Evolutionary conservation across 129 eudicot genomes (phyloP), one percentile per base, ranked within the genome.

Genomic region (Artemisia argyi): DNA sequence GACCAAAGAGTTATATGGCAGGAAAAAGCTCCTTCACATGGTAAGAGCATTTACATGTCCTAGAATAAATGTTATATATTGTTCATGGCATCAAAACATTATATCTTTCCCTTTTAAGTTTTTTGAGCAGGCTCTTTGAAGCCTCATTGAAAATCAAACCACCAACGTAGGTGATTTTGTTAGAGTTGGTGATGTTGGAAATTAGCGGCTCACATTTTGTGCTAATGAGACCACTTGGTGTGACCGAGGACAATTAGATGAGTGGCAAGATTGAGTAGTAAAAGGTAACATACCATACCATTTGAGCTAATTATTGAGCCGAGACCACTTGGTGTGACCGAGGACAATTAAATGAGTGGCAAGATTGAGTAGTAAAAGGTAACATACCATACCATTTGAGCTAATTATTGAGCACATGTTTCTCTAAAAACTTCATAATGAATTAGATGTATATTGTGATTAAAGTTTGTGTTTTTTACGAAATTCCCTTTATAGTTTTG

Each of bases 11-110:
- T 66, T 93, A 60, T 81, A 90, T 76, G 89, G 89, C 65, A 79
- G 86, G 83, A 88, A 66, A 71, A 81, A 82, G 48, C 91, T 90
- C 52, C n/a, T n/a, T 87, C 92, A 0, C 97, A 97, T 2, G 98
- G 98, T 88, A 85, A 74, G 62, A 16, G 13, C 15, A 7, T 24
- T 10, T 61, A n/a, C 12, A 5, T 12, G 2, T 17, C 30, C 3
- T 39, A 39, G 5, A 2, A 3, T 5, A 24, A 17, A 30, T 30
- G 35, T 47, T 22, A 17, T 32, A 11, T 64, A 20, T 68, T 62
- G 47, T 73, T 54, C 18, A 1, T 4, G 35, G 4, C 17, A 58
- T 65, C 18, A 10, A 30, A 58, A 53, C 35, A 18, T 78, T 75
- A 50, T 61, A 0, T 3, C 8, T 71, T 65, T 51, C 35, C 47